Evolutionary conservation across 495 filamentous ascomycete genomes (phyloP), one percentile per base, ranked within the genome.

Genomic region (Annulohypoxylon bovei): DNA sequence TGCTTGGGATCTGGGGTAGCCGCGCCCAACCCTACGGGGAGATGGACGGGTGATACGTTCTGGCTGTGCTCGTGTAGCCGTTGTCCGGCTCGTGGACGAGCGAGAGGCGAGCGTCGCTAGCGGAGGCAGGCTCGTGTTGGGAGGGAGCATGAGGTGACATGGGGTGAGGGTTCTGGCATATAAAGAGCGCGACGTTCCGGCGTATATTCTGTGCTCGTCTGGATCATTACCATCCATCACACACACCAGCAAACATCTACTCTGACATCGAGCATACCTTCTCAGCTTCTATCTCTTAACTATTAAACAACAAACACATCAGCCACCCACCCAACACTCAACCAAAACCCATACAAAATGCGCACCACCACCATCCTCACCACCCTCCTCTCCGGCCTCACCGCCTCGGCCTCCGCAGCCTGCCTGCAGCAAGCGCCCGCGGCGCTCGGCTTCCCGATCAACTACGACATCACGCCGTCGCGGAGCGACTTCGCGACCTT

Each of bases 281-380:
- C n/a, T 27, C 47, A 20, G 16, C 49, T 50, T 18, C 53, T 56
- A 11, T 20, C 20, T 22, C 25, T 11, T 32, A 56, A 33, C 32
- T 23, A 39, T 28, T 37, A 20, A 14, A 40, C n/a, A 56, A 49
- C 37, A 60, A 4, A 27, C 23, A 35, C 20, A 32, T 37, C 23
- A 63, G 0, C 39, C 30, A 16, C 49, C 18, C n/a, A 54, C 16
- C 3, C 12, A 61, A 53, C 57, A 39, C 25, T 20, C 28, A 62
- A 56, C 50, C 42, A 33, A 47, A 47, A 22, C 28, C 28, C 55
- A 52, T 20, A 25, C 53, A 78, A 71, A 53, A 80, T 79, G 78
- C 74, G 70, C 6, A 67, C 75, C 72, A 49, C 52, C 37, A 71
- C 65, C 69, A 20, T 75, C 53, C n/a, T 69, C 71, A 32, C 74